Base-by-base conservation (phyloP, 176 grass and related monocot species). In the Lolium multiflorum region DNA sequence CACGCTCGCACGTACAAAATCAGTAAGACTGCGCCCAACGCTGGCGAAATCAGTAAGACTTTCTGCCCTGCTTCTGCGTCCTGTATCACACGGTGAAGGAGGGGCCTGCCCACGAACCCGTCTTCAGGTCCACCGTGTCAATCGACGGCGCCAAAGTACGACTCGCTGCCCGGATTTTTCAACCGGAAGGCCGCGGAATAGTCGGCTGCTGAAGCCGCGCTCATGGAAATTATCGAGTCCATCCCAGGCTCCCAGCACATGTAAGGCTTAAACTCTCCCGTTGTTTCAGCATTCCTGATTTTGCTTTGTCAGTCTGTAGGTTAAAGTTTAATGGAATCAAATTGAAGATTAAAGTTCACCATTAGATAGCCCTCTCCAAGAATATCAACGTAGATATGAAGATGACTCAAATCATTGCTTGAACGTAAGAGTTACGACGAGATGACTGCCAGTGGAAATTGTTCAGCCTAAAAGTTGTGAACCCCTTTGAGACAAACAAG, bases 181-280 rank as follows among this genome's bases (percentile, higher is more conserved):
- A 99, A 82, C 74, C 84, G 97, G 2, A 99, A 99, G 77, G 92
- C 86, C 16, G 92, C 92, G 9, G 92, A 97, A 14, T 94, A 99
- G 84, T 97, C 95, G 16, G 92, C 95, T 70, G 95, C 92, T 70
- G 95, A 94, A 77, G 84, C 88, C 83, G 90, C 95, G 18, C 95
- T 97, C 21, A 77, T 88, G 64, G 92, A 91, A 76, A 94, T 94
- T 13, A 74, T 86, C 44, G 78, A 80, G 43, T 92, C 90, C 44
- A 87, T 74, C 14, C 76, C 82, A 76, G 43, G 44, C 85, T 82
- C 60, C 71, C 60, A 44, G 70, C 88, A 43, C 60, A 81, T 38
- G 88, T 89, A 89, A 77, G 83, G 69, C 0, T 69, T 39, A 0
- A 22, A 70, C 17, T 39, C 26, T 37, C 65, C 44, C 48, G 62